Evolutionary conservation across 257 asterid genomes (phyloP).

Genomic region (Solanum lycopersicoides): DNA sequence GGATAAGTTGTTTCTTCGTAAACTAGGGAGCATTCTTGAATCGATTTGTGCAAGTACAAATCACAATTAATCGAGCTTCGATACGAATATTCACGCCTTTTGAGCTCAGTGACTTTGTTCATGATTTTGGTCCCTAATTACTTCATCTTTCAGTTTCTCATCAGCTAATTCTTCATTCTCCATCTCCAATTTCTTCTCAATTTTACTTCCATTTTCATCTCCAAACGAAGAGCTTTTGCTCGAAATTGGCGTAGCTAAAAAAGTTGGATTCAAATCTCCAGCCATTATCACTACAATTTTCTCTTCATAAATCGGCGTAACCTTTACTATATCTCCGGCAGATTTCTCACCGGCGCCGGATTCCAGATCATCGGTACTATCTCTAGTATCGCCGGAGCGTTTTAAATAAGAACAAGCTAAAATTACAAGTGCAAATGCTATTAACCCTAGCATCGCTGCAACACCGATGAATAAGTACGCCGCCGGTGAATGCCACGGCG

Average conservation of each 20-base stretch:
- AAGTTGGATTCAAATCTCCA: slow-evolving; percentile 75
- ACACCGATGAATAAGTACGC: slow-evolving; percentile 77
- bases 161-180: background rate
- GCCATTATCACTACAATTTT: slow-evolving; percentile 83
- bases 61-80: too few species aligned
- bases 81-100: too few species aligned
- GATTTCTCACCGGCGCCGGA: slow-evolving; percentile 25
- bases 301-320: slow-evolving; percentile 42
- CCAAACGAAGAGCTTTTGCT: slow-evolving; percentile 15
- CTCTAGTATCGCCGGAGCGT: slow-evolving; percentile 4
- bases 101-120: background rate
- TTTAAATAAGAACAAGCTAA: slow-evolving; percentile 76
- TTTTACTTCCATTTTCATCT: background rate
- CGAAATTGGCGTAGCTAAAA: slow-evolving; percentile 65
- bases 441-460: slow-evolving; percentile 81
- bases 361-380: slow-evolving; percentile 26
- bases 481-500: slow-evolving; percentile 92
- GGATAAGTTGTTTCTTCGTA: too few species aligned
- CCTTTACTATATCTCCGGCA: slow-evolving; percentile 5
- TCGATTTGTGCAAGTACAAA: too few species aligned
- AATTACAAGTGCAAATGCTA: slow-evolving; percentile 71
- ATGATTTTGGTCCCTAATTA: background rate
- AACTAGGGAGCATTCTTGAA: too few species aligned
- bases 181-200: background rate
- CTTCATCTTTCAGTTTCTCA: background rate